These are phyloP conservation scores for Cercospora brassicicola DNA, from an alignment of 2,329 filamentous ascomycete species.

Conservation along the genomic window DNA sequence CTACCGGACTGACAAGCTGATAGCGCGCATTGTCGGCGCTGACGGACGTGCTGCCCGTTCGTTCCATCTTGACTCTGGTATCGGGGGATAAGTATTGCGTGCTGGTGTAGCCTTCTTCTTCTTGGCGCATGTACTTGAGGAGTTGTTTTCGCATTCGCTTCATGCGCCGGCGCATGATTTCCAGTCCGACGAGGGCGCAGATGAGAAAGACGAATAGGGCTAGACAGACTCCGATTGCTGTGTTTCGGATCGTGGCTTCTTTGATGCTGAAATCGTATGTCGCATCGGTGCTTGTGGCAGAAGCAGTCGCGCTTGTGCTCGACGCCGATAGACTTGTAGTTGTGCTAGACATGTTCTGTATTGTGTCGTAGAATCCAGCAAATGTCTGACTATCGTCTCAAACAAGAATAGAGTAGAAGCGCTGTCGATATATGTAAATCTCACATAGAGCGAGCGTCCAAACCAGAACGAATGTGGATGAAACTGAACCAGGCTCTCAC, in stretches of 20 bases:
- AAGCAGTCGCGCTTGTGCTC: conserved; percentile 1
- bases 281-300: conserved; percentile 11
- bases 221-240: conserved; percentile 18
- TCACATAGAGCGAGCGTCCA: neutral
- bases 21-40: neutral
- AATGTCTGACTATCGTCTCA: neutral
- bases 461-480: conserved; percentile 4
- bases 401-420: neutral
- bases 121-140: conserved; percentile 1
- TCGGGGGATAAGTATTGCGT: conserved; percentile 1
- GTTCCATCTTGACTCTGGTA: neutral
- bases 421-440: neutral
- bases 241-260: conserved; percentile 19
- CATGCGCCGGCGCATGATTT: conserved; percentile 18
- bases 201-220: conserved; percentile 18
- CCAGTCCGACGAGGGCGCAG: conserved; percentile 17
- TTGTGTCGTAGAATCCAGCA: neutral
- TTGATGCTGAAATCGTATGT: conserved; percentile 21
- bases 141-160: conserved; percentile 16
- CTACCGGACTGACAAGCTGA: neutral
- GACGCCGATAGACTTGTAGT: conserved; percentile 4
- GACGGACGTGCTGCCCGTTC: neutral
- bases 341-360: conserved; percentile 1
- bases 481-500: neutral
- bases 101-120: neutral